These are phyloP conservation scores for Pichia sp. DNA, from an alignment of 1,139 yeast genomes.

Conservation along the genomic window DNA sequence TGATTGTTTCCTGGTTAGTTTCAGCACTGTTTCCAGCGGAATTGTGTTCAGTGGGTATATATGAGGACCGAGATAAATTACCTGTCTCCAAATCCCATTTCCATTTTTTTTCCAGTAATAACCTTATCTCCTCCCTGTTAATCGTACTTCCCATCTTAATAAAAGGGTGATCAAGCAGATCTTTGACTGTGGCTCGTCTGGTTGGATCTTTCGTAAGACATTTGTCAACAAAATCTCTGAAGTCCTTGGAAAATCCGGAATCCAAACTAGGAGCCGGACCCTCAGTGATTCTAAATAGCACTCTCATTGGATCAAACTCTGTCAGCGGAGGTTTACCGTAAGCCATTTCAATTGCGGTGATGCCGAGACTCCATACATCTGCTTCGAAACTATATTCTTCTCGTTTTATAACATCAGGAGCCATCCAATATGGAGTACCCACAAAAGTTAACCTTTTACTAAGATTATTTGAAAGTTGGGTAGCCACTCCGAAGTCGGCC, in stretches of 20 bases:
- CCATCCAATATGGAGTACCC: slow-evolving; percentile 99
- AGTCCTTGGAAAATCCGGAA: slow-evolving; percentile 25
- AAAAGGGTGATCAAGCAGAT: slow-evolving; percentile 37
- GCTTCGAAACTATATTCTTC: slow-evolving; percentile 85
- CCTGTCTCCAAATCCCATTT: slow-evolving; percentile 26
- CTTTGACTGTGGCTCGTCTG: slow-evolving; percentile 34
- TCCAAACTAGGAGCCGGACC: slow-evolving; percentile 43
- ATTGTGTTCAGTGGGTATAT: slow-evolving; percentile 17
- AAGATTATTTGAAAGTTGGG: slow-evolving; percentile 71
- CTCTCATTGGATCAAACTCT: slow-evolving; percentile 72
- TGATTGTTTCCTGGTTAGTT: not conserved
- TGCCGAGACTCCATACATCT: slow-evolving; percentile 94
- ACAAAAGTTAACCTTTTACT: slow-evolving; percentile 84
- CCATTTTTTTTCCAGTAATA: slow-evolving; percentile 21
- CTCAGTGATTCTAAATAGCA: slow-evolving; percentile 50
- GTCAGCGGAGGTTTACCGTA: slow-evolving; percentile 79
- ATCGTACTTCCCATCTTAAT: slow-evolving; percentile 22
- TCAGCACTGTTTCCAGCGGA: not conserved
- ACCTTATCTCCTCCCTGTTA: slow-evolving; percentile 12
- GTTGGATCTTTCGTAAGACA: slow-evolving; percentile 41
- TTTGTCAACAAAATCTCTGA: slow-evolving; percentile 39
- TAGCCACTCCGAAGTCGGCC: slow-evolving; percentile 96
- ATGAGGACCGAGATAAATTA: slow-evolving; percentile 16
- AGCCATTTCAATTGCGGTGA: slow-evolving; percentile 79
- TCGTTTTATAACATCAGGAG: slow-evolving; percentile 89